Evolutionary conservation across 176 grass and related monocot genomes (phyloP).

Genomic region (Tuctoria greenei): DNA sequence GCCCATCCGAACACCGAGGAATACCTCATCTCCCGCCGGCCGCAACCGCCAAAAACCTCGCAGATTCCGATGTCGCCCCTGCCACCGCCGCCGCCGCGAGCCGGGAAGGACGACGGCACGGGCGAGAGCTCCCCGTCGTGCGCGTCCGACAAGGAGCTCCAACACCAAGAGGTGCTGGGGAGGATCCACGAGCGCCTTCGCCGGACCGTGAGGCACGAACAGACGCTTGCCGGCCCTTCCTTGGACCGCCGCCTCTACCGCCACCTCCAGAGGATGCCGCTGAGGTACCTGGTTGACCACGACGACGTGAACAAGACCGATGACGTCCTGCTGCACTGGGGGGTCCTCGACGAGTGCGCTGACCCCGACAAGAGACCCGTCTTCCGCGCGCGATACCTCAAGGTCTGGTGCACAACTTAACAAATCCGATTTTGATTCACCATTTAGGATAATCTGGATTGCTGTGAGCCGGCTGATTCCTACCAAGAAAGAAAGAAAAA

Average conservation of each 20-base stretch:
- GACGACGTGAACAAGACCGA: slow-evolving; percentile 42
- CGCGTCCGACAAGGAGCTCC: not conserved
- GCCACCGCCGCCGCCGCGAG: not conserved
- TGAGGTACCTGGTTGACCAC: slow-evolving; percentile 57
- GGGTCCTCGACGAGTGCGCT: slow-evolving; percentile 56
- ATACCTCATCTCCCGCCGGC: no score
- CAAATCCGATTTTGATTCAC: not conserved
- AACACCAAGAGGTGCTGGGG: slow-evolving; percentile 17
- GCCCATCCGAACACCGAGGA: no score
- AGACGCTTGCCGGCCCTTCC: slow-evolving; percentile 6
- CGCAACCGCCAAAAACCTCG: no score
- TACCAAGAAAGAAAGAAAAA: not conserved
- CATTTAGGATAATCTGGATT: no score
- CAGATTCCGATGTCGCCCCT: slow-evolving; percentile 18
- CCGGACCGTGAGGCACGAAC: slow-evolving; percentile 21
- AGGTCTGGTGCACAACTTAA: slow-evolving; percentile 32
- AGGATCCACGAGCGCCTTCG: slow-evolving; percentile 53
- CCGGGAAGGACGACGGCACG: slow-evolving; percentile 43
- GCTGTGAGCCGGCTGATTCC: not conserved
- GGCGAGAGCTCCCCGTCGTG: slow-evolving; percentile 55
- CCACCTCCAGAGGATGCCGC: slow-evolving; percentile 61
- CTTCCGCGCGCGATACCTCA: slow-evolving; percentile 62
- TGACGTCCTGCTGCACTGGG: slow-evolving; percentile 72
- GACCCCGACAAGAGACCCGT: slow-evolving; percentile 47
- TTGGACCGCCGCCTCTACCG: slow-evolving; percentile 36